Conservation (phyloP, 257 asterid genomes). For the Oldenlandia corymbosa region DNA sequence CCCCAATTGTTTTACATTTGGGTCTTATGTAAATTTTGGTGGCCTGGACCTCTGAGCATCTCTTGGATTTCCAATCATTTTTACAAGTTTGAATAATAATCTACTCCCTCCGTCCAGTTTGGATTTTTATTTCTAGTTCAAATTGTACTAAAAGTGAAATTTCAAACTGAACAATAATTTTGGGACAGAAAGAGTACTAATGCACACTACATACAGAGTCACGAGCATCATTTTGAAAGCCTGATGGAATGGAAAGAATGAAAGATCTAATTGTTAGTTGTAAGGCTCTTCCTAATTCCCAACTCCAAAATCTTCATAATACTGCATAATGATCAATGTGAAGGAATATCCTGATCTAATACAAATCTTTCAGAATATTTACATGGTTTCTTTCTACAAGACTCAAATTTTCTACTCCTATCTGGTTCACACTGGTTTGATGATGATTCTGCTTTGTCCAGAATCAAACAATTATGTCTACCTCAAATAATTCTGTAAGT, state of each 20-base stretch:
- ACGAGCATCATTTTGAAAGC: not conserved
- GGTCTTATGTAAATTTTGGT: not conserved
- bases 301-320: not conserved
- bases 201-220: too few species aligned
- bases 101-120: too few species aligned
- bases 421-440: conserved; percentile 1
- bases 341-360: not conserved
- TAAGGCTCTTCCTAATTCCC: not conserved
- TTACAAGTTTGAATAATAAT: too few species aligned
- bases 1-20: too few species aligned
- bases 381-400: not conserved
- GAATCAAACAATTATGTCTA: conserved; percentile 17
- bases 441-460: conserved; percentile 11
- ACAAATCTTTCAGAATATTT: conserved; percentile 4
- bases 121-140: too few species aligned
- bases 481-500: conserved; percentile 11
- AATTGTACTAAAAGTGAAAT: too few species aligned
- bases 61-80: not conserved
- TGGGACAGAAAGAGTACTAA: too few species aligned
- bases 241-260: not conserved
- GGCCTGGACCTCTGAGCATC: not conserved
- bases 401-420: not conserved
- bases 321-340: not conserved
- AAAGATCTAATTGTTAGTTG: not conserved
- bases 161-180: too few species aligned